These are phyloP conservation scores for Epichloe amarillans DNA, from an alignment of 2,329 filamentous ascomycete genomes.

Conservation along the genomic window DNA sequence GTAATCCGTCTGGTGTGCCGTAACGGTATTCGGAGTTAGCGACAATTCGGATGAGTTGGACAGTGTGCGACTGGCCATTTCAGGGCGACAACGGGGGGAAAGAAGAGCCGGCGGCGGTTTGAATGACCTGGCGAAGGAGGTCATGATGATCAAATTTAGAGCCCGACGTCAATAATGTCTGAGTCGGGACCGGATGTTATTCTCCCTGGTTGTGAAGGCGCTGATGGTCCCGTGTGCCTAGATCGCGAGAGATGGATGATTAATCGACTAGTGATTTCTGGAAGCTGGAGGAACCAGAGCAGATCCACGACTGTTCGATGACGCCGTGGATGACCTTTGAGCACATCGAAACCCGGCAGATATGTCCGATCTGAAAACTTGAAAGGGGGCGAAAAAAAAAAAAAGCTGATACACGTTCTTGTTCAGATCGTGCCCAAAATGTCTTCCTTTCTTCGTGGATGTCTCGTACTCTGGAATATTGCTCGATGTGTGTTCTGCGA, in stretches of 20 bases:
- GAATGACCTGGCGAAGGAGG: conserved; percentile 35
- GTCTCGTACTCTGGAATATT: no score
- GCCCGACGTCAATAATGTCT: neutral
- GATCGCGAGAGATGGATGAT: conserved; percentile 1
- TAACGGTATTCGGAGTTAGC: conserved; percentile 14
- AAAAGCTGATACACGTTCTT: neutral
- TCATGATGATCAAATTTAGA: conserved; percentile 22
- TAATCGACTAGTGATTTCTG: neutral
- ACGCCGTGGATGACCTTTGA: neutral
- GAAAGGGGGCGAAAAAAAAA: neutral
- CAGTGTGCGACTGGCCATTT: conserved; percentile 28
- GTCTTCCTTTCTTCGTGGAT: no score
- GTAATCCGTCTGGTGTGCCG: conserved; percentile 14
- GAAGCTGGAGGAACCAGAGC: neutral
- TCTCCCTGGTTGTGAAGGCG: neutral
- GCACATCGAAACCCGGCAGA: neutral
- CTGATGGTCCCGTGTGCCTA: neutral
- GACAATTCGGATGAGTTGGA: conserved; percentile 36
- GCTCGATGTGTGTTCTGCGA: no score
- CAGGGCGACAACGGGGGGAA: conserved; percentile 29
- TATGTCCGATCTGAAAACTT: neutral
- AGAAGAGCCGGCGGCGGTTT: conserved; percentile 31
- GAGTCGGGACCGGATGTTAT: neutral
- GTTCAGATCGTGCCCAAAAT: neutral
- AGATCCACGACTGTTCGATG: conserved; percentile 1